Conservation (phyloP, 352 stramenopile genomes). For the Achlya hypogyna region DNA sequence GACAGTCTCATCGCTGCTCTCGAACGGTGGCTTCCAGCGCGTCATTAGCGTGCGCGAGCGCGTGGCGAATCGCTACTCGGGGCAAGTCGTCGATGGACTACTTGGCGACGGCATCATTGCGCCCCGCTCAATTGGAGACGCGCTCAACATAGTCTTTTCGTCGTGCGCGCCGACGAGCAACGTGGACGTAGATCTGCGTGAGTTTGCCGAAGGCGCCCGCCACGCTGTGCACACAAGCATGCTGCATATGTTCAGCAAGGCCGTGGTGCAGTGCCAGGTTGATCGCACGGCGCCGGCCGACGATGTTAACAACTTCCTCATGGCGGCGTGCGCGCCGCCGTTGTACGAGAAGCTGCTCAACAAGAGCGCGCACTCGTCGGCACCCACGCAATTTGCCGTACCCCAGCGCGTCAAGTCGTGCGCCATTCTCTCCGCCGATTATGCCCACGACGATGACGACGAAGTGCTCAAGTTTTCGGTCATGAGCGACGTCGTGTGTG, state of each 20-base stretch:
- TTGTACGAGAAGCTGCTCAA: conserved; percentile 9
- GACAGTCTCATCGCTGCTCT: neutral
- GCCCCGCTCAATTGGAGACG: neutral
- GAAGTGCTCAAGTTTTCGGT: neutral
- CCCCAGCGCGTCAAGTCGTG: neutral
- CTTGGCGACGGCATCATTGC: conserved; percentile 1
- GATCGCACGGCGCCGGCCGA: neutral
- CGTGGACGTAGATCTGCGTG: neutral
- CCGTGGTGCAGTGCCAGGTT: conserved; percentile 1
- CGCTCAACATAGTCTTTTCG: neutral
- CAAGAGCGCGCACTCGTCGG: neutral
- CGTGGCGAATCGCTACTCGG: neutral
- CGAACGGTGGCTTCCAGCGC: neutral
- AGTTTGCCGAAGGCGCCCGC: neutral
- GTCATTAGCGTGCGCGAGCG: neutral
- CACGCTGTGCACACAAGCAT: neutral
- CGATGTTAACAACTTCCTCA: neutral
- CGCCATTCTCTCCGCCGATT: neutral
- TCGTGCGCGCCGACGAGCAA: neutral
- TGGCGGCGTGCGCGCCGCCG: neutral
- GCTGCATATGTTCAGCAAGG: conserved; percentile 3
- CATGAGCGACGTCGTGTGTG: neutral
- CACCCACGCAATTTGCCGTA: neutral
- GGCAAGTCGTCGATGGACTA: neutral
- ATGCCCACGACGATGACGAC: neutral